These are phyloP conservation scores for Cyberlindnera maritima DNA, from an alignment of 805 yeast species.

Conservation along the genomic window DNA sequence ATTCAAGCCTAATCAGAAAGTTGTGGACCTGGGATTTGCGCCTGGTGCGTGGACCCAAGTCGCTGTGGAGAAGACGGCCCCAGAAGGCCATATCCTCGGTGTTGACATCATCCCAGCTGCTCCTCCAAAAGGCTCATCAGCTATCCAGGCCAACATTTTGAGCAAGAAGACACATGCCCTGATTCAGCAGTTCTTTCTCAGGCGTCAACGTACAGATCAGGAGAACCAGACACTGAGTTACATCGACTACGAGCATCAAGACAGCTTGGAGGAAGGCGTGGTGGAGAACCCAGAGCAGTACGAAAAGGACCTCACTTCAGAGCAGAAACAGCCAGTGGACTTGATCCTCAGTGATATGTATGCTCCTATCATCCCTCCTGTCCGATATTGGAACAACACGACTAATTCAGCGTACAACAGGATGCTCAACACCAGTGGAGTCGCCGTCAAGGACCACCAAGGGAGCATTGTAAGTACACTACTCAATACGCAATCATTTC, in stretches of 20 bases:
- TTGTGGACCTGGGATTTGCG: conserved; percentile 88
- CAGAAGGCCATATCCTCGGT: conserved; percentile 63
- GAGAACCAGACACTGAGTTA: conserved; percentile 27
- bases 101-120: conserved; percentile 76
- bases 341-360: conserved; percentile 80
- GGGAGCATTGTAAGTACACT: conserved; percentile 62
- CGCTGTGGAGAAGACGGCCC: conserved; percentile 51
- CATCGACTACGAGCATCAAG: conserved; percentile 29
- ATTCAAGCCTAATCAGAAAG: conserved; percentile 53
- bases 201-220: conserved; percentile 5
- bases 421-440: conserved; percentile 92
- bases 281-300: conserved; percentile 11
- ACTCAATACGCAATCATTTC: too few relatives aligned
- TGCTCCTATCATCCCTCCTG: conserved; percentile 55
- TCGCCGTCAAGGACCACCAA: conserved; percentile 75
- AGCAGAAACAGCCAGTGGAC: conserved; percentile 46
- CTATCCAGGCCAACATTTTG: conserved; percentile 87
- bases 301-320: conserved; percentile 5
- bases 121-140: conserved; percentile 78
- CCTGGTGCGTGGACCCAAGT: conserved; percentile 97
- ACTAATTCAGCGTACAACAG: conserved; percentile 79
- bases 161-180: conserved; percentile 58
- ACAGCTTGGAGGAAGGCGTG: conserved; percentile 9
- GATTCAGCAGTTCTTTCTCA: conserved; percentile 48
- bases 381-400: conserved; percentile 56